Evolutionary conservation across 2,329 filamentous ascomycete species (phyloP), one percentile per base, ranked within the genome.

Genomic region (Eurotiales sp.): DNA sequence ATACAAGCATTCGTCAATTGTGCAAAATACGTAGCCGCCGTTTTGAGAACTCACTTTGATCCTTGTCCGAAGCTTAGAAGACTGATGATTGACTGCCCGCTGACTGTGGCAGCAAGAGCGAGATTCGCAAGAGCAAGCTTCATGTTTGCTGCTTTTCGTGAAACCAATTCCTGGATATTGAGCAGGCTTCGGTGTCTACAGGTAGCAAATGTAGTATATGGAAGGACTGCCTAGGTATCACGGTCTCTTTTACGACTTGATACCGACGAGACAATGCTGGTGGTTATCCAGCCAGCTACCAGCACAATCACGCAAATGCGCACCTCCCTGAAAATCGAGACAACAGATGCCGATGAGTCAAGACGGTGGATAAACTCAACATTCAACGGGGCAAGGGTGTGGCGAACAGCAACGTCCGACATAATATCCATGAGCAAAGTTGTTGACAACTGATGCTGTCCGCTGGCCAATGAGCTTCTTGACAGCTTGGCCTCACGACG

Each of bases 61-160:
- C 80, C 79, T 64, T 87, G 81, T 32, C 90, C 90, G 67, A 95
- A 95, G 67, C 87, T 91, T 44, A 90, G 78, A 62, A 84, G 83
- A 58, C 83, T 85, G 63, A 89, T 80, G 49, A 89, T 74, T 60
- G 81, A 83, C 62, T 87, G 82, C 30, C 85, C 85, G 48, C 80
- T 77, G 30, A 74, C 75, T 53, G 79, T 77, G 53, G 79, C 77
- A 49, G 81, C 60, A 17, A 74, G 65, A 37, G 78, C 57, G n/a
- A 70, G 62, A 17, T 73, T 62, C 52, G 67, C 72, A 56, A 67
- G 64, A 52, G 72, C 59, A 41, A 68, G 61, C 56, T 66, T 72
- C 65, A 79, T 71, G 44, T 61, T 72, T n/a, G n/a, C n/a, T n/a
- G n/a, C n/a, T n/a, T n/a, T n/a, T n/a, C n/a, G n/a, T n/a, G n/a